phyloP scores from a whole-genome alignment of 78 protist genomes.

The Speleostelium caveatum region DNA sequence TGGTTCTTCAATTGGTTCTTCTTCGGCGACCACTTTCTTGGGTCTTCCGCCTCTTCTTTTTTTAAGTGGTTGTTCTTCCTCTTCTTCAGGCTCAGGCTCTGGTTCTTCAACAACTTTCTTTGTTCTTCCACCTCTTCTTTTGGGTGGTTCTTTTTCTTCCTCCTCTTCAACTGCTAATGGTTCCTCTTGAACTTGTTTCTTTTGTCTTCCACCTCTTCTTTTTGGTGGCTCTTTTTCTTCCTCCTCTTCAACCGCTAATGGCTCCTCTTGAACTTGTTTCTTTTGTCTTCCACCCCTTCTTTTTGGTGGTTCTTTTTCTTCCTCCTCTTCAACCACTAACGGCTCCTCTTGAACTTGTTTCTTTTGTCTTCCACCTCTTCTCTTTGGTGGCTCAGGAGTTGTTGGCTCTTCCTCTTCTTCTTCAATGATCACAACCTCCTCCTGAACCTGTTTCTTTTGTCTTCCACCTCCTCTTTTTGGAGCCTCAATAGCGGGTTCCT shows the following conservation, averaged over 20 bases:
- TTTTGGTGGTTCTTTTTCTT: not conserved
- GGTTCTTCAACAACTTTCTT: not conserved
- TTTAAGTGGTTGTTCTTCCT: not conserved
- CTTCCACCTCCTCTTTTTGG: too few relatives aligned
- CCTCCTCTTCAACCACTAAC: not conserved
- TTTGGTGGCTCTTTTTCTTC: not conserved
- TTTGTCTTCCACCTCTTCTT: not conserved
- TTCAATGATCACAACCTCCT: not conserved
- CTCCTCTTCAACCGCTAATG: not conserved
- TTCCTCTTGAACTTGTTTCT: not conserved
- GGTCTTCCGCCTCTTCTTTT: not conserved
- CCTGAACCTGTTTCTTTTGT: not conserved
- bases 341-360: not conserved
- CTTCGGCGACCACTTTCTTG: not conserved
- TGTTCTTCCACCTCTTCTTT: not conserved
- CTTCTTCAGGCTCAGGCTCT: not conserved
- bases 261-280: not conserved
- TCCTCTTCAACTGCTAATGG: not conserved
- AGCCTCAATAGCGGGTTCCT: too few relatives aligned
- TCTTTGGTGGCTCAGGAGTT: too few relatives aligned
- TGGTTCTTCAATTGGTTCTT: not conserved
- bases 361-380: not conserved
- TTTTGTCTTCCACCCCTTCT: not conserved
- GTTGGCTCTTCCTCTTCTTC: not conserved
- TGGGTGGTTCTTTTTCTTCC: not conserved